Conservation (phyloP, 768 basidiomycete genomes). For the Rhodotorula graminis region DNA sequence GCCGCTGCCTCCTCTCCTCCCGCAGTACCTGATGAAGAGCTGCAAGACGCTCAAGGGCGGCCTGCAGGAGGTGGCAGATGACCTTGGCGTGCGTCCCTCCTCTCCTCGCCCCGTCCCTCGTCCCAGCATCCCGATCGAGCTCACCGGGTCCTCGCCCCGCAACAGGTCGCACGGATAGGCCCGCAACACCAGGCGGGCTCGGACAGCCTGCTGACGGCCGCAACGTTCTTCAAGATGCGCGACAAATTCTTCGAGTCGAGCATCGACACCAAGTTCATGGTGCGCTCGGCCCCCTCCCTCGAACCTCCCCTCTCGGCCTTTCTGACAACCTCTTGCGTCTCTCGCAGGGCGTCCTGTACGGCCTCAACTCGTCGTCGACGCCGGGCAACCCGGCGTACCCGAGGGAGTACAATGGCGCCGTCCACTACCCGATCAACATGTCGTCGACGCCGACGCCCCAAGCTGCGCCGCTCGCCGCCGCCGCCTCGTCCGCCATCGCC, state of each 20-base stretch:
- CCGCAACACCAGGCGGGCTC: slow-evolving; percentile 93
- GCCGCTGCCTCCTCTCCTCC: not conserved
- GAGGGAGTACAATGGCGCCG: slow-evolving; percentile 33
- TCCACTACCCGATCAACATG: slow-evolving; percentile 34
- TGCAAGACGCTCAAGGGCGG: slow-evolving; percentile 79
- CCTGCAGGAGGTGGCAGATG: slow-evolving; percentile 91
- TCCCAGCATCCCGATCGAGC: too few species aligned
- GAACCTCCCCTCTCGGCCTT: too few species aligned
- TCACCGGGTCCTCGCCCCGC: not conserved
- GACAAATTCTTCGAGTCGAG: slow-evolving; percentile 83
- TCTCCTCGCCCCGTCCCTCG: too few species aligned
- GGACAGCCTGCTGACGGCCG: slow-evolving; percentile 88
- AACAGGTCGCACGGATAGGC: slow-evolving; percentile 78
- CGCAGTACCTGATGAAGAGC: slow-evolving; percentile 73
- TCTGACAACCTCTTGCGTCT: not conserved
- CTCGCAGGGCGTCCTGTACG: slow-evolving; percentile 36
- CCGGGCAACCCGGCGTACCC: slow-evolving; percentile 17
- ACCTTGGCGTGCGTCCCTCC: slow-evolving; percentile 68
- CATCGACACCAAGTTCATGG: slow-evolving; percentile 61
- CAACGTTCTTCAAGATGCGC: slow-evolving; percentile 94
- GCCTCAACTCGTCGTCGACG: slow-evolving; percentile 27
- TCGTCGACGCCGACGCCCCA: slow-evolving; percentile 5
- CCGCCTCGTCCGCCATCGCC: slow-evolving; percentile 29
- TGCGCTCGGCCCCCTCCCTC: not conserved
- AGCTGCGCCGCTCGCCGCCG: slow-evolving; percentile 20